Base-by-base conservation (phyloP, 2,329 filamentous ascomycete species). In the Botrytis deweyae region DNA sequence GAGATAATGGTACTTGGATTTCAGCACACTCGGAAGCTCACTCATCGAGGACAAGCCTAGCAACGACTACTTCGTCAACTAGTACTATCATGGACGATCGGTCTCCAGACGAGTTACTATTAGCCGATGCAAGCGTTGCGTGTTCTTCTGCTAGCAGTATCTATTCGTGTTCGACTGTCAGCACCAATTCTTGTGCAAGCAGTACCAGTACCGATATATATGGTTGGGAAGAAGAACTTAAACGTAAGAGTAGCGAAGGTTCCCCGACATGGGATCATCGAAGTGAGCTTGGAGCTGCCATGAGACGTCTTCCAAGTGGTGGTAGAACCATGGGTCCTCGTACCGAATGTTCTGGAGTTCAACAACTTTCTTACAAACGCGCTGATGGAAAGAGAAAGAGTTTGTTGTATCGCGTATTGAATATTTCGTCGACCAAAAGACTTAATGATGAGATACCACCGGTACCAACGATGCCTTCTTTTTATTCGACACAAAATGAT, bases 201-300 rank as follows among this genome's bases (percentile, higher is more conserved):
- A 9, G 70, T 79, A 8, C 81, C 6, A 80, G 80, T 9, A 79
- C 82, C 2, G 86, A 88, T 72, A 77, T 84, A 7, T 88, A 88
- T 73, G 87, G 87, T 20, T 89, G 87, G 87, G 86, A 88, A 74
- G 86, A 86, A 16, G 86, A 86, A 76, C 81, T 85, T 33, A 82
- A 84, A 16, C 80, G 81, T 36, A 79, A 80, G 61, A 71, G 77
- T 20, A 78, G 75, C 58, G 79, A 81, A 69, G 58, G 65, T 20
- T 75, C 72, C 16, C 59, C 66, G 4, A 62, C 72, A 36, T 79
- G 78, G 78, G 75, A 79, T 36, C 72, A 68, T 38, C 65, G 65
- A 40, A 67, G 46, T 16, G 65, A 67, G 38, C 65, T 67, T 7
- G 65, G 65, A 61, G 52, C 74, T 25, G 76, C 78, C 3, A 55